A percentile compares a stretch with the other conserved stretches of the same genome.
phyloP scores from a whole-genome alignment of 2,329 filamentous ascomycete species.

The Claviceps pazoutovae region DNA sequence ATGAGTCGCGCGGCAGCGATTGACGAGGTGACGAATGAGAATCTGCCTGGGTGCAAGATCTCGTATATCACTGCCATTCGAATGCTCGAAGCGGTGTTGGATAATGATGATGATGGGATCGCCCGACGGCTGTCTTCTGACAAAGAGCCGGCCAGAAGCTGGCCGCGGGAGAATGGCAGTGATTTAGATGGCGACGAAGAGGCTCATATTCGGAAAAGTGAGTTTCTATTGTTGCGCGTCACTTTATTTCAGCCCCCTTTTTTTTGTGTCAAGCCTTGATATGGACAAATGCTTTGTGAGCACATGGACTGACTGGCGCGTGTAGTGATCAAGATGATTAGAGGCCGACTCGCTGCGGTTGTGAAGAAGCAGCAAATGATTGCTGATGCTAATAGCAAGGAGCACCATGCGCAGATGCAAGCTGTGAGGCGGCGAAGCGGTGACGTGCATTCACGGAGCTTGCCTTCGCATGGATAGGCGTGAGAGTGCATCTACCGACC shows the following conservation, averaged over 20 bases:
- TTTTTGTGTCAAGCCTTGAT: background rate
- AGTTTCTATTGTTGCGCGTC: conserved; percentile 15
- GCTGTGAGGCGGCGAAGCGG: conserved; percentile 37
- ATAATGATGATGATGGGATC: conserved; percentile 54
- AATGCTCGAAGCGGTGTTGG: conserved; percentile 89
- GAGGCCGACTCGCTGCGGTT: conserved; percentile 38
- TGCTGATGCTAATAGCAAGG: conserved; percentile 38
- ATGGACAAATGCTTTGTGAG: too few relatives aligned
- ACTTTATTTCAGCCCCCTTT: background rate
- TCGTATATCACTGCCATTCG: conserved; percentile 87
- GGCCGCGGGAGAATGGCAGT: conserved; percentile 19
- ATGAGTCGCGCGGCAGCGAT: conserved; percentile 94
- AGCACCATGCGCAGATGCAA: conserved; percentile 29
- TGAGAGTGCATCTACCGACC: conserved; percentile 8
- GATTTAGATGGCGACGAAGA: conserved; percentile 56
- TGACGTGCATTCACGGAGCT: conserved; percentile 40
- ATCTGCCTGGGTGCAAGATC: conserved; percentile 75
- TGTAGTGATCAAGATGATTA: conserved; percentile 50
- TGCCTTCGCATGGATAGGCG: conserved; percentile 32
- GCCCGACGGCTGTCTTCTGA: conserved; percentile 21
- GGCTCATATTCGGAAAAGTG: conserved; percentile 59
- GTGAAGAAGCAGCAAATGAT: conserved; percentile 49
- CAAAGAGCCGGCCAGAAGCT: conserved; percentile 28
- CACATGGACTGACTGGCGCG: background rate
- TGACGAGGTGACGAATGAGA: conserved; percentile 86